Base-by-base conservation (phyloP, 1,139 yeast genomes). In the Torulaspora globosa region DNA sequence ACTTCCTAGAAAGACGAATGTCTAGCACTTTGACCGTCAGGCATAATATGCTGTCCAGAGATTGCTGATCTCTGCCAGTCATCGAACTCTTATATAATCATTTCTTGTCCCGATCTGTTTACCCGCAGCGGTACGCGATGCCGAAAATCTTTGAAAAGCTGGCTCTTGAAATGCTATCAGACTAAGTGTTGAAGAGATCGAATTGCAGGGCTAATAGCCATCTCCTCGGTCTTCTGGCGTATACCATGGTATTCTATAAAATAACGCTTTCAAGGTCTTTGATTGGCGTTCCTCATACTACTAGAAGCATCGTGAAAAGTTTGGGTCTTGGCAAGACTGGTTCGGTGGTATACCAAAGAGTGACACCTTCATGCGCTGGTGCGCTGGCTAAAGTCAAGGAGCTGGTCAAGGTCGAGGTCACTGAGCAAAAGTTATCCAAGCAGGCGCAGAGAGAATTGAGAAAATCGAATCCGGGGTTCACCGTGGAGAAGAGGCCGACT, bases 351-450 rank as follows among this genome's bases (percentile, higher is more conserved):
- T 90, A 84, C 69, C 89, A 82, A 58, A 71, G 71, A 41, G 89
- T 87, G 9, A 75, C 84, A 19, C 89, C 94, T 16, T 77, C 84
- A 32, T 78, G 84, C 48, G 97, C 97, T 5, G 96, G 95, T 63
- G 82, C 84, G 70, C 75, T 92, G 49, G 79, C 88, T 41, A 74
- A 78, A 50, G 87, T 92, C 46, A 92, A 92, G 67, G 97, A 92
- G 66, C 72, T 92, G 47, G 92, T 92, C n/a, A 78, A 78, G 48
- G 94, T 92, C 26, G 94, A 89, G 57, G 71, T 89, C 36, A 82
- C 84, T 7, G 81, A 81, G 38, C 69, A 73, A 31, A 68, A 66
- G 21, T 67, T 78, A 57, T 66, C 79, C 1, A 74, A 71, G 41
- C 64, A 67, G n/a, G 72, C 83, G 57, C 71, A 81, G 61, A 72